phyloP scores from a whole-genome alignment of 345 rosid species.

The Carallia brachiata region DNA sequence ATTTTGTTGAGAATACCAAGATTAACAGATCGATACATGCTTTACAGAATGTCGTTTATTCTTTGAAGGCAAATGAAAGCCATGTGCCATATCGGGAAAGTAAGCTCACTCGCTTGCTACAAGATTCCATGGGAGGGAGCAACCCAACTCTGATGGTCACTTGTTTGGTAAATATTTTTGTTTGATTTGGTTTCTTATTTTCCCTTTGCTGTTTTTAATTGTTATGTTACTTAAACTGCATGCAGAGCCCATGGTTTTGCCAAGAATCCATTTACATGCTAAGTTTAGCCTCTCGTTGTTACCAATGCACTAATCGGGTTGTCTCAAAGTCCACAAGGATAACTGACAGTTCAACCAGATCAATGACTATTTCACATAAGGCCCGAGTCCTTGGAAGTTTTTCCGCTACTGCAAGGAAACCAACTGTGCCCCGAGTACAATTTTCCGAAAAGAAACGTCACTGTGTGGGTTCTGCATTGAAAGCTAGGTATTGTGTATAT shows the following conservation, averaged over 20 bases:
- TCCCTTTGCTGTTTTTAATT: constrained; percentile 11
- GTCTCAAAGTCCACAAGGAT: constrained; percentile 38
- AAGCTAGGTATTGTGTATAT: constrained; percentile 38
- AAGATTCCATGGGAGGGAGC: constrained; percentile 58
- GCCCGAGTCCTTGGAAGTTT: constrained; percentile 27
- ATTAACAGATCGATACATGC: constrained; percentile 69
- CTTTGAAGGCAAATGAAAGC: constrained; percentile 56
- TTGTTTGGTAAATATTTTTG: constrained; percentile 57
- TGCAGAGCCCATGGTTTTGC: constrained; percentile 58
- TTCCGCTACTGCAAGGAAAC: constrained; percentile 37
- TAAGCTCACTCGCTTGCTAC: constrained; percentile 66
- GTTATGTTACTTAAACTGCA: not conserved
- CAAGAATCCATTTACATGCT: constrained; percentile 71
- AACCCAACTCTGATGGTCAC: constrained; percentile 51
- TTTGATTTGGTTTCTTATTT: not conserved
- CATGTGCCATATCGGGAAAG: constrained; percentile 82
- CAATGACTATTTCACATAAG: constrained; percentile 36
- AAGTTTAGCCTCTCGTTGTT: constrained; percentile 65
- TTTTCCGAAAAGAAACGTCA: constrained; percentile 38
- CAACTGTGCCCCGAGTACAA: constrained; percentile 22
- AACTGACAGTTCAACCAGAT: constrained; percentile 29
- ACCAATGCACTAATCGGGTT: constrained; percentile 30
- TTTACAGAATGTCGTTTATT: constrained; percentile 59
- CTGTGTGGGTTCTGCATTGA: constrained; percentile 32
- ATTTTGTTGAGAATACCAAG: constrained; percentile 43